Evolutionary conservation across 768 basidiomycete genomes (phyloP), one percentile per base, ranked within the genome.

Genomic region (Butyriboletus loyo): DNA sequence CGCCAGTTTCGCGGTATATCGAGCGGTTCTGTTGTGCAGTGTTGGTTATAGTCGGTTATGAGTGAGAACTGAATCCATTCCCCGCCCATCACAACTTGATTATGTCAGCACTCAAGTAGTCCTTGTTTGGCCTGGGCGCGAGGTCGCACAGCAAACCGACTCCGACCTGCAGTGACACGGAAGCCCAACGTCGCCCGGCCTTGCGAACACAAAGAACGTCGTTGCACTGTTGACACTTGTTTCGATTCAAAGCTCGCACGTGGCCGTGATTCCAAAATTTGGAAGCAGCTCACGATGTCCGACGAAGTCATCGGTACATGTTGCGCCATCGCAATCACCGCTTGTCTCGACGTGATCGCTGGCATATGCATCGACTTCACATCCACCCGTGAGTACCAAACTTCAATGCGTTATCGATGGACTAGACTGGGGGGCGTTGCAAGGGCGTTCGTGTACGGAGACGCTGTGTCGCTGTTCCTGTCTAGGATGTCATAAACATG

Each of bases 361-460:
- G 66, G 62, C 5, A 55, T 65, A 19, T 69, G 67, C 28, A 0
- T 54, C 36, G 66, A 69, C 40, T 54, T 66, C 13, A 1, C 17
- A 1, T 65, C 69, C 30, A 24, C 59, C 5, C 57, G 67, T 68
- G 45, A 51, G 67, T 47, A 4, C 24, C 17, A 4, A 22, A 11
- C 9, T 13, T 13, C 39, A 13, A 11, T 11, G 31, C 7, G 1
- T 6, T 15, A 13, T 14, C 1, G 7, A 22, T 21, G 5, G 19
- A 36, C 10, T 22, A 15, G 25, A 50, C 17, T 25, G 25, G 27
- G 1, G 1, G 15, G 10, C 15, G 7, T 4, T 9, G n/a, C 49
- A 15, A 68, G 68, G 52, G 49, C 66, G 50, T 17, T 13, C 49
- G 17, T 68, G 62, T 9, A 66, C 68, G 2, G 58, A 64, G 56